phyloP scores from a whole-genome alignment of 2,329 filamentous ascomycete species.

The Thermoascus crustaceus region DNA sequence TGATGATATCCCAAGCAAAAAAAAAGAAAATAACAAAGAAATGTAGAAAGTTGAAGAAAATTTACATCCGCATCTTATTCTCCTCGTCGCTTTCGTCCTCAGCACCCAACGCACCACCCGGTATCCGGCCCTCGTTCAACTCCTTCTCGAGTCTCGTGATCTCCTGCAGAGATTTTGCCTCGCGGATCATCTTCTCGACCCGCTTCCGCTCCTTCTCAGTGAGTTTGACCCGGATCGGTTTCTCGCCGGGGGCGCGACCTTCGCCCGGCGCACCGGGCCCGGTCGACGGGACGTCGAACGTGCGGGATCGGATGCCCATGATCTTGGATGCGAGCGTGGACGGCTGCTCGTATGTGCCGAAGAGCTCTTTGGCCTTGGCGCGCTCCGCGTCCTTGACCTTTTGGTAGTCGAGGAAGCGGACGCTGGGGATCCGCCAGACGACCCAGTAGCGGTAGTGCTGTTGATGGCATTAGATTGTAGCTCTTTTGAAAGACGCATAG shows the following conservation, averaged over 20 bases:
- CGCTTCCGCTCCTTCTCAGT: slow-evolving; percentile 82
- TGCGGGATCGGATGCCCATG: slow-evolving; percentile 72
- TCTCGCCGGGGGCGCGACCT: slow-evolving; percentile 39
- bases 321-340: slow-evolving; percentile 77
- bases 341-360: slow-evolving; percentile 69
- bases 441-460: slow-evolving; percentile 91
- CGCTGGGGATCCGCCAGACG: slow-evolving; percentile 72
- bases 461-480: slow-evolving; percentile 6
- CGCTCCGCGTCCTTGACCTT: slow-evolving; percentile 87
- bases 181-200: slow-evolving; percentile 78
- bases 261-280: slow-evolving; percentile 29
- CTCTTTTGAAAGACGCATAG: too few relatives aligned
- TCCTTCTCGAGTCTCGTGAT: slow-evolving; percentile 87
- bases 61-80: slow-evolving; percentile 32
- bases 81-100: slow-evolving; percentile 26
- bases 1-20: neutral
- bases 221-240: slow-evolving; percentile 70
- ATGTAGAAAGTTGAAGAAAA: too few relatives aligned
- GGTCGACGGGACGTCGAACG: slow-evolving; percentile 49
- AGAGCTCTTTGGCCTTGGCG: slow-evolving; percentile 65
- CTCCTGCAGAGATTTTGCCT: slow-evolving; percentile 81
- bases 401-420: slow-evolving; percentile 85
- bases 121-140: slow-evolving; percentile 78
- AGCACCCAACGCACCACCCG: slow-evolving; percentile 48
- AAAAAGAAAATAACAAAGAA: neutral